Evolutionary conservation across 2,329 filamentous ascomycete genomes (phyloP), one percentile per base, ranked within the genome.

Genomic region (Calonectria crousiana): DNA sequence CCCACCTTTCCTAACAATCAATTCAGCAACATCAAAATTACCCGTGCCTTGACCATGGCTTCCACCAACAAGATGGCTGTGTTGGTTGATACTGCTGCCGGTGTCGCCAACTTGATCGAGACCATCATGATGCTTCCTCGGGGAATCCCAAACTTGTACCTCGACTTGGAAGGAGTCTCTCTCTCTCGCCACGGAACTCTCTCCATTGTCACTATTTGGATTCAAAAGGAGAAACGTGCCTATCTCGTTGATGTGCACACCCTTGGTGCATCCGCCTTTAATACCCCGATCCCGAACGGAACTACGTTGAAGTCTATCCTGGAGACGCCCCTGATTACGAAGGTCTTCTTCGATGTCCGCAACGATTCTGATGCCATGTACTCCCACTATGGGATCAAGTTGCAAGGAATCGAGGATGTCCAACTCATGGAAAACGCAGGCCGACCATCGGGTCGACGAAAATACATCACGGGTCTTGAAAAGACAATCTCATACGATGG

Each of bases 341-440:
- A 92, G 75, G 87, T 88, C 36, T 86, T 92, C 73, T 92, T 91
- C 77, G 90, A 93, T 73, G 84, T 92, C 20, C 88, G 90, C 3
- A 90, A 89, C 75, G 89, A 92, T 76, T 90, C 90, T 0, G 88
- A 92, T 76, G 90, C 90, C 0, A 81, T 93, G 0, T 90, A 84
- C 77, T 78, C 53, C 56, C 87, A 86, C 41, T 91, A 83, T 74
- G 51, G 78, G 0, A 83, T 92, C 74, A 30, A 71, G 0, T 77
- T 92, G 0, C 72, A 76, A 0, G 87, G 88, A 0, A 78, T 92
- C 13, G 74, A 87, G 3, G 90, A 92, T 76, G 68, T 92, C 0
- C 90, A 93, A 78, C 83, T 92, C 0, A 89, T 92, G 86, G 89
- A 92, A 78, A 77, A 88, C 4, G 89, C 66, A 66, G 32, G 26